Percentiles rank a stretch among this genome's conserved stretches.
These are phyloP conservation scores for Thymus mandschuricus DNA, from an alignment of 257 asterid genomes.

Conservation along the genomic window DNA sequence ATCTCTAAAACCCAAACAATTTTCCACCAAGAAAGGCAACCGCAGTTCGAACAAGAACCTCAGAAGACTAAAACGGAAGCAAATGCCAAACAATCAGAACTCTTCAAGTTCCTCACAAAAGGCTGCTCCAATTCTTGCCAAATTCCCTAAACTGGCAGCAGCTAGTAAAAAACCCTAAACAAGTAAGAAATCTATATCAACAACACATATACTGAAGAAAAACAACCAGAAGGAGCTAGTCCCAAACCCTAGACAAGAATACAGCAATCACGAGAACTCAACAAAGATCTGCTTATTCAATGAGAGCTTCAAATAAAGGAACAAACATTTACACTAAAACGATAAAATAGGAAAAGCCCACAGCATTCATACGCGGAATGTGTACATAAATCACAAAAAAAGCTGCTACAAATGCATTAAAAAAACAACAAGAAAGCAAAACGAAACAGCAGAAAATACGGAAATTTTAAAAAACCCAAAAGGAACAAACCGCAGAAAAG, in stretches of 20 bases:
- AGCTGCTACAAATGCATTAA: not conserved
- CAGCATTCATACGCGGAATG: slow-evolving; percentile 29
- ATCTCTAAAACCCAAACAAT: slow-evolving; percentile 1
- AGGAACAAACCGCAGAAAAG: slow-evolving; percentile 31
- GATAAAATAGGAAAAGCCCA: slow-evolving; percentile 20
- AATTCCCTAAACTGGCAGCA: slow-evolving; percentile 20
- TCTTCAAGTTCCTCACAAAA: slow-evolving; percentile 5
- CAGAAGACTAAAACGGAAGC: slow-evolving; percentile 25
- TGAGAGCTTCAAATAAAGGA: slow-evolving; percentile 30
- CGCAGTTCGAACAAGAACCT: slow-evolving; percentile 24
- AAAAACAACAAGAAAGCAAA: slow-evolving; percentile 7
- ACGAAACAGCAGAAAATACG: slow-evolving; percentile 28
- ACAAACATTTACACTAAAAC: slow-evolving; percentile 17
- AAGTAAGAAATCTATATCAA: slow-evolving; percentile 20
- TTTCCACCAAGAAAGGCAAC: slow-evolving; percentile 23
- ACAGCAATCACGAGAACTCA: slow-evolving; percentile 25
- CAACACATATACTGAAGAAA: not conserved
- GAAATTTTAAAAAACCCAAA: slow-evolving; percentile 28
- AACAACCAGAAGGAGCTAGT: slow-evolving; percentile 21
- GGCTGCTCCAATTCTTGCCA: not conserved
- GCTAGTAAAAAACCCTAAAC: slow-evolving; percentile 33
- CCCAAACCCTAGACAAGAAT: slow-evolving; percentile 35
- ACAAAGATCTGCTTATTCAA: slow-evolving; percentile 45
- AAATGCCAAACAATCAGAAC: slow-evolving; percentile 21
- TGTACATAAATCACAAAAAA: slow-evolving; percentile 25